These are phyloP conservation scores for Jackrogersella minutella DNA, from an alignment of 495 filamentous ascomycete species.

Conservation along the genomic window DNA sequence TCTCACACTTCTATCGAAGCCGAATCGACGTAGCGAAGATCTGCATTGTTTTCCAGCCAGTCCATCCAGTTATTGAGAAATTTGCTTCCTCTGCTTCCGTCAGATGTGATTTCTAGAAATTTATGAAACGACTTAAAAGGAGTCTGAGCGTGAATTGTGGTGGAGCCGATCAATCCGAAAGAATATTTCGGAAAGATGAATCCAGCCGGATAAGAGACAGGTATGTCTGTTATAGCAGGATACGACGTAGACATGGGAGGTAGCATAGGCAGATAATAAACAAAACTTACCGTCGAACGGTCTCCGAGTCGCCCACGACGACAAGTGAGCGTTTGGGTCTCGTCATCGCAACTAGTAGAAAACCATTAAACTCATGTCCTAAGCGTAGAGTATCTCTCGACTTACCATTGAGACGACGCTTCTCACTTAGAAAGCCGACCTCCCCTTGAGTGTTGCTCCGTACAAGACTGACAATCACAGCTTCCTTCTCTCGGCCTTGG, in stretches of 20 bases:
- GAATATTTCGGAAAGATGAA: too few species aligned
- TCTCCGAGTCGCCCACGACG: constrained; percentile 92
- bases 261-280: constrained; percentile 17
- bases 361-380: too few species aligned
- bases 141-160: constrained; percentile 12
- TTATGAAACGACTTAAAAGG: constrained; percentile 22
- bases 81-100: constrained; percentile 65
- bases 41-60: constrained; percentile 83
- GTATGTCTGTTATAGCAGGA: constrained; percentile 1
- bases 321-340: constrained; percentile 88
- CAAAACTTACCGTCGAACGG: constrained; percentile 75
- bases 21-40: constrained; percentile 83
- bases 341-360: constrained; percentile 97
- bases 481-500: constrained; percentile 97
- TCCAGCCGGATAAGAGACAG: not conserved
- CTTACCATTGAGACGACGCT: constrained; percentile 87
- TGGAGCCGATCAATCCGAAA: constrained; percentile 6
- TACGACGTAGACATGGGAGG: not conserved
- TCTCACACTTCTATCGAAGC: constrained; percentile 55
- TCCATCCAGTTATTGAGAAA: constrained; percentile 91
- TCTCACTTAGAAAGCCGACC: constrained; percentile 95
- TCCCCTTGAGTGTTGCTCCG: constrained; percentile 86
- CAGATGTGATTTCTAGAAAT: constrained; percentile 26
- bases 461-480: constrained; percentile 88
- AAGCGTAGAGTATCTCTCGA: constrained; percentile 2